Conservation (phyloP, 306 rosid species). For the Cucurbita ficifolia region DNA sequence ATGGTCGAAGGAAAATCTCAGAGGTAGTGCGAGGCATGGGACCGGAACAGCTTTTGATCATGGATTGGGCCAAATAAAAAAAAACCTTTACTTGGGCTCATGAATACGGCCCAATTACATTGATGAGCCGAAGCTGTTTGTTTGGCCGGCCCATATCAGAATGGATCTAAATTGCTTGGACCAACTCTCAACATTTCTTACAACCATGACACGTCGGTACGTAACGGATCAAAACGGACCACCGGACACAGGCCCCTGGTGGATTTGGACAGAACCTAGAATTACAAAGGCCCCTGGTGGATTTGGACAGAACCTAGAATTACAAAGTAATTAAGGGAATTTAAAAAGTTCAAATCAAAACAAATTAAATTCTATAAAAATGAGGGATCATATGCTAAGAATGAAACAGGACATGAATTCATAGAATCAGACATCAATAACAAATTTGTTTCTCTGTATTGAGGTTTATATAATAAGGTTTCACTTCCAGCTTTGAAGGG, state of each 20-base stretch:
- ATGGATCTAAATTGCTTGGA: no score
- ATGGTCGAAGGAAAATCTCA: not conserved
- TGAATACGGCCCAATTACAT: not conserved
- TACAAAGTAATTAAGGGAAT: no score
- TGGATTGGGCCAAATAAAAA: not conserved
- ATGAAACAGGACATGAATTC: not conserved
- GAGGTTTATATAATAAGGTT: not conserved
- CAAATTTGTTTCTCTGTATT: not conserved
- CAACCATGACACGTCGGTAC: no score
- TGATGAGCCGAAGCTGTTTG: not conserved
- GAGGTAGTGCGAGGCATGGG: slow-evolving; percentile 11
- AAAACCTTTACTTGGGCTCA: not conserved
- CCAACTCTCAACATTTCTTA: no score
- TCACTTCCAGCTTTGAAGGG: not conserved
- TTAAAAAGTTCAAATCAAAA: no score
- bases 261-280: no score
- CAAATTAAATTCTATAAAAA: no score
- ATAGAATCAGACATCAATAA: not conserved
- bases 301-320: no score
- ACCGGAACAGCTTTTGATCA: not conserved
- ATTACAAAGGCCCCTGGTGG: no score
- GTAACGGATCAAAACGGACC: no score
- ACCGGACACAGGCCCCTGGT: no score
- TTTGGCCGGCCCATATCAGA: not conserved
- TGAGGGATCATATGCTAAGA: no score